Conservation (phyloP, 176 grass and related monocot species). For the Canna indica region DNA sequence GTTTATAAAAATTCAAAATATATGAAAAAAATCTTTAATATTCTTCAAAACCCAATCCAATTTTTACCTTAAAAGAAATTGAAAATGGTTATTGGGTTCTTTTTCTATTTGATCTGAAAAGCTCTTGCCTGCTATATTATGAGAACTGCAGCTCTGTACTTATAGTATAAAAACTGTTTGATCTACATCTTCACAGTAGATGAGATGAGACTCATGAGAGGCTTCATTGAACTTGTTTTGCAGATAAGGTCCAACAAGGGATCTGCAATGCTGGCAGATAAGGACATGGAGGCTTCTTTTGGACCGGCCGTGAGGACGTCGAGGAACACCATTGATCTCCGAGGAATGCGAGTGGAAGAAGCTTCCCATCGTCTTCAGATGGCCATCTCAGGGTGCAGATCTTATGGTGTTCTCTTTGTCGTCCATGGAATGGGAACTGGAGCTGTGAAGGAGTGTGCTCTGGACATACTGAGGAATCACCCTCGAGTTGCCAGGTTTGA, state of each 20-base stretch:
- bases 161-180: no score
- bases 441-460: constrained; percentile 38
- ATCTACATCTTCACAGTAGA: no score
- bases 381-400: constrained; percentile 43
- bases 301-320: constrained; percentile 49
- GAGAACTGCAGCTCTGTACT: no score
- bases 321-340: constrained; percentile 56
- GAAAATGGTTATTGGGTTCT: no score
- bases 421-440: constrained; percentile 61
- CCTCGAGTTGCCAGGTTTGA: constrained; percentile 51
- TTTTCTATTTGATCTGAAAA: no score
- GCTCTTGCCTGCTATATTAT: no score
- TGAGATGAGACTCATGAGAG: no score
- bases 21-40: no score
- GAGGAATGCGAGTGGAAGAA: constrained; percentile 42
- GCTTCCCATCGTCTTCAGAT: constrained; percentile 37
- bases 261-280: neutral
- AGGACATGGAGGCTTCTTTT: constrained; percentile 22
- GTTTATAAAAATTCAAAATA: no score
- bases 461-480: constrained; percentile 38
- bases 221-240: neutral
- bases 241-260: constrained; percentile 9
- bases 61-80: no score
- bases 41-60: no score
- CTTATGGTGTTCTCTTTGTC: constrained; percentile 39